These are phyloP conservation scores for Cladophialophora exuberans DNA, from an alignment of 2,329 filamentous ascomycete genomes.

Conservation along the genomic window DNA sequence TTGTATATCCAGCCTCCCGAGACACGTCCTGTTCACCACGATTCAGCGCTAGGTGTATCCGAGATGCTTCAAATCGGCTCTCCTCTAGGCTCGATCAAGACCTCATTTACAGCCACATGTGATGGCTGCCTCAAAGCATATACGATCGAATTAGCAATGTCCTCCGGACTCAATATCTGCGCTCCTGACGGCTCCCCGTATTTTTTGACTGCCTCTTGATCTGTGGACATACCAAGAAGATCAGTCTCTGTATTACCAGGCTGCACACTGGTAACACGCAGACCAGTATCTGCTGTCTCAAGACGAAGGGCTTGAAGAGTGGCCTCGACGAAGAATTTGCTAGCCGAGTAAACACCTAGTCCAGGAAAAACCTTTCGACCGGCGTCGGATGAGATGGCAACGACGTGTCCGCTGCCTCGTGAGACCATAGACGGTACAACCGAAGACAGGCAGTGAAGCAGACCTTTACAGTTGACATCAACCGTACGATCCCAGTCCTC, in stretches of 20 bases:
- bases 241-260: conserved; percentile 78
- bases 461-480: conserved; percentile 84
- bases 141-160: conserved; percentile 73
- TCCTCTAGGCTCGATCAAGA: conserved; percentile 76
- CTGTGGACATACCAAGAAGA: conserved; percentile 73
- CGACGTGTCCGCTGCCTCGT: conserved; percentile 71
- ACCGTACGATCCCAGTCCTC: conserved; percentile 82
- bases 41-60: too few species aligned
- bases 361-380: conserved; percentile 82
- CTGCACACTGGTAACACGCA: conserved; percentile 75
- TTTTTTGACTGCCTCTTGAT: conserved; percentile 75
- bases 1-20: too few species aligned
- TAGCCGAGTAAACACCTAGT: conserved; percentile 78
- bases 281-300: conserved; percentile 73
- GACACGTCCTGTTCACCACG: too few species aligned
- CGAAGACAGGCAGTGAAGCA: conserved; percentile 71
- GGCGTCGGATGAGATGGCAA: conserved; percentile 81
- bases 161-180: conserved; percentile 72
- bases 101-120: conserved; percentile 78
- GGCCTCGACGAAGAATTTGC: conserved; percentile 84
- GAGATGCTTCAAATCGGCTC: conserved; percentile 64
- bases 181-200: conserved; percentile 76
- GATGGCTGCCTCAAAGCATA: conserved; percentile 74
- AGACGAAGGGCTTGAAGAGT: conserved; percentile 74
- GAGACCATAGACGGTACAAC: conserved; percentile 72